Evolutionary conservation across 2,329 filamentous ascomycete species (phyloP).

Genomic region (Pyrenophora graminea): DNA sequence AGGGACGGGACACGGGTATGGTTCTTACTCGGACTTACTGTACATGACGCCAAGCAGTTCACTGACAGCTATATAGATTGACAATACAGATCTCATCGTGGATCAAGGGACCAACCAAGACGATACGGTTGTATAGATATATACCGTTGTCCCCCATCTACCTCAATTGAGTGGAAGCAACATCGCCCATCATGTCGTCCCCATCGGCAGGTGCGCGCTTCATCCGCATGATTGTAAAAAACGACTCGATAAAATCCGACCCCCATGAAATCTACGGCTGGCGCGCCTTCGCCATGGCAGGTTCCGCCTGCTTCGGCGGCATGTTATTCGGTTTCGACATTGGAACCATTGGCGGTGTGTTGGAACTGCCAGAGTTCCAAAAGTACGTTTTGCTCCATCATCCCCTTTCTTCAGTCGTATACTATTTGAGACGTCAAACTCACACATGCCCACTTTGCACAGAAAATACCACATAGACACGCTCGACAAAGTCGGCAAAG

Average conservation of each 20-base stretch:
- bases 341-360: slow-evolving; percentile 69
- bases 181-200: slow-evolving; percentile 14
- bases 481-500: slow-evolving; percentile 48
- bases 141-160: not conserved
- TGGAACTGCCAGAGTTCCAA: slow-evolving; percentile 64
- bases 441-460: not conserved
- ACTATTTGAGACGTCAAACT: too few species aligned
- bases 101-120: not conserved
- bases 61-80: too few species aligned
- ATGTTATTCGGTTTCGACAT: slow-evolving; percentile 70
- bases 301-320: slow-evolving; percentile 70
- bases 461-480: slow-evolving; percentile 59
- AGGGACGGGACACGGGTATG: too few species aligned
- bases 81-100: too few species aligned
- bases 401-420: not conserved
- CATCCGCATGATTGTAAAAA: slow-evolving; percentile 64
- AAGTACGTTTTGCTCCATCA: slow-evolving; percentile 44
- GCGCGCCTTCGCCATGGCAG: slow-evolving; percentile 67
- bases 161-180: not conserved
- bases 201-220: slow-evolving; percentile 43
- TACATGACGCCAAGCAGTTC: too few species aligned
- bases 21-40: too few species aligned
- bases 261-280: slow-evolving; percentile 71
- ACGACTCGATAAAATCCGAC: slow-evolving; percentile 72
- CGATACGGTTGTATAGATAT: not conserved